phyloP scores from a whole-genome alignment of 768 basidiomycete genomes.

The Megacollybia marginata region DNA sequence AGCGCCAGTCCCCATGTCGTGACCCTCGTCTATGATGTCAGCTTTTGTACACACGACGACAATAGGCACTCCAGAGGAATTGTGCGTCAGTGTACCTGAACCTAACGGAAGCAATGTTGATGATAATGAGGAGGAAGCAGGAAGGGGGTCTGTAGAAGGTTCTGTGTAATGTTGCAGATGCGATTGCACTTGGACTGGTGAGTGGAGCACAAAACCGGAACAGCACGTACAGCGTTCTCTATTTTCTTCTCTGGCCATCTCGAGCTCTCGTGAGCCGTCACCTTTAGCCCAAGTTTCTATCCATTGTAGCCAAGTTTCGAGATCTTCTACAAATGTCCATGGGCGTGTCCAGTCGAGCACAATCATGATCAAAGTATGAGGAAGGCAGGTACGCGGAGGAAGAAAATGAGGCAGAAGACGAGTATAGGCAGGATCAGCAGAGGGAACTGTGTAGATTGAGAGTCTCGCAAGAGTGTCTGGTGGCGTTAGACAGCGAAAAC shows the following conservation, averaged over 20 bases:
- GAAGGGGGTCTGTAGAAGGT: conserved; percentile 60
- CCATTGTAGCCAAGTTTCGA: conserved; percentile 82
- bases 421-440: conserved; percentile 63
- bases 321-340: conserved; percentile 82
- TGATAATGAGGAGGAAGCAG: conserved; percentile 52
- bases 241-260: conserved; percentile 73
- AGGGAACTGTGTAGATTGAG: conserved; percentile 88
- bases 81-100: conserved; percentile 80
- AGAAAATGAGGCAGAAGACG: conserved; percentile 72
- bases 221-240: conserved; percentile 67
- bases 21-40: conserved; percentile 82
- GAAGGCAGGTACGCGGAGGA: conserved; percentile 58
- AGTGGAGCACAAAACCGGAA: conserved; percentile 1
- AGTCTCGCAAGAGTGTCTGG: conserved; percentile 83
- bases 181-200: conserved; percentile 58
- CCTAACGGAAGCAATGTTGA: conserved; percentile 77
- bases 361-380: conserved; percentile 75
- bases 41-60: conserved; percentile 90
- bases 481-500: background rate
- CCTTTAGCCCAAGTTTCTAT: conserved; percentile 75
- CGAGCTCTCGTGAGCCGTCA: conserved; percentile 62
- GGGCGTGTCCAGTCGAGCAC: conserved; percentile 94
- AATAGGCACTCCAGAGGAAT: conserved; percentile 79
- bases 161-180: conserved; percentile 89
- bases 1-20: conserved; percentile 64